These are phyloP conservation scores for Nannizziopsis barbatae DNA, from an alignment of 2,329 filamentous ascomycete species.

Conservation along the genomic window DNA sequence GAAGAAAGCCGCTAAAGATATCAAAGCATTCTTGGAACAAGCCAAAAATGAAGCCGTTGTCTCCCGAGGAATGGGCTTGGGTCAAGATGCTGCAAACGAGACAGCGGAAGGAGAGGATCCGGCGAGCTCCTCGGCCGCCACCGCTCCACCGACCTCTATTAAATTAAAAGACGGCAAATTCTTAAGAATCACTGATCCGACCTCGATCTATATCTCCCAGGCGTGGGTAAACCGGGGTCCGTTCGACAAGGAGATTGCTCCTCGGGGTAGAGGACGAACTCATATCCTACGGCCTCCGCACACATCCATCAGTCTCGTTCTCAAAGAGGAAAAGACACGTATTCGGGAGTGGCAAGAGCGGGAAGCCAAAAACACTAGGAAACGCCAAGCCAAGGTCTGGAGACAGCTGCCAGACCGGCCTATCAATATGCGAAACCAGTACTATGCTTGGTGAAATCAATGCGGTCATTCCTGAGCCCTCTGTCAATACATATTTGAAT, in stretches of 20 bases:
- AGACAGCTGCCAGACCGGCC: conserved; percentile 76
- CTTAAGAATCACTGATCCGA: conserved; percentile 59
- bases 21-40: conserved; percentile 66
- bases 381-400: conserved; percentile 68
- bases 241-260: conserved; percentile 51
- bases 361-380: conserved; percentile 64
- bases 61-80: conserved; percentile 71
- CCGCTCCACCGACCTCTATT: background rate
- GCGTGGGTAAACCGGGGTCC: conserved; percentile 80
- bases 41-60: conserved; percentile 73
- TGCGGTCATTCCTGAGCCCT: background rate
- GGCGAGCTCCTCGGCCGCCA: conserved; percentile 8
- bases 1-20: conserved; percentile 79
- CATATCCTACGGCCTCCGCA: conserved; percentile 58
- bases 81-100: conserved; percentile 17
- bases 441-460: conserved; percentile 70
- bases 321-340: conserved; percentile 90
- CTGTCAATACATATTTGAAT: background rate
- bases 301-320: conserved; percentile 63
- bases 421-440: conserved; percentile 72
- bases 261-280: conserved; percentile 63
- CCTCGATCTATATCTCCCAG: conserved; percentile 80
- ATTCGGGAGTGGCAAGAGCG: conserved; percentile 70
- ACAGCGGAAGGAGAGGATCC: conserved; percentile 5
- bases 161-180: conserved; percentile 56